Evolutionary conservation across 768 basidiomycete genomes (phyloP).

Genomic region (Lentinula sp.): DNA sequence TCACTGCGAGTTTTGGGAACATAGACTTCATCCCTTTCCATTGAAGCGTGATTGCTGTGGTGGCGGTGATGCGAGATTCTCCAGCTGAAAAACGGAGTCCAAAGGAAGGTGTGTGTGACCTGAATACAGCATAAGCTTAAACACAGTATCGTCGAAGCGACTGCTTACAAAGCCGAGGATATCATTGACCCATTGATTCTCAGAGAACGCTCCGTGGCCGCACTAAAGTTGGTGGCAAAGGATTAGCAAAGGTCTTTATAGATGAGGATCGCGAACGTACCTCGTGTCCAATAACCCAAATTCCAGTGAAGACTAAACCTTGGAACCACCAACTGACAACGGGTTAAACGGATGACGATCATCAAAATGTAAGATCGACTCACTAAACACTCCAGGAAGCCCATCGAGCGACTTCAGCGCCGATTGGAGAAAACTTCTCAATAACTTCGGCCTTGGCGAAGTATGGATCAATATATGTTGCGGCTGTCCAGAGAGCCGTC

Average conservation of each 20-base stretch:
- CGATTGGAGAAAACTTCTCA: constrained; percentile 23
- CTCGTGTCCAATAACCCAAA: constrained; percentile 59
- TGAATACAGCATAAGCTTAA: constrained; percentile 3
- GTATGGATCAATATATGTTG: constrained; percentile 37
- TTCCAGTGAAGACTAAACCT: constrained; percentile 50
- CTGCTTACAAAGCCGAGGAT: constrained; percentile 41
- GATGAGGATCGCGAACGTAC: constrained; percentile 17
- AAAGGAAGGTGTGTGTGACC: constrained; percentile 14
- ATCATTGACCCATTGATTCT: constrained; percentile 41
- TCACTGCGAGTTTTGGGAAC: constrained; percentile 33
- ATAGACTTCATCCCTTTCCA: constrained; percentile 24
- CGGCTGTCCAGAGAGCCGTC: constrained; percentile 33
- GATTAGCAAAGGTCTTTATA: neutral
- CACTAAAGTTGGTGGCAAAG: constrained; percentile 28
- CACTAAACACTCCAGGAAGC: constrained; percentile 41
- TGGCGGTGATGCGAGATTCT: constrained; percentile 21
- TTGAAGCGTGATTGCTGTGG: constrained; percentile 19
- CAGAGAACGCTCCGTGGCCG: constrained; percentile 52
- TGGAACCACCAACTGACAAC: constrained; percentile 52
- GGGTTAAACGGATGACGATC: neutral
- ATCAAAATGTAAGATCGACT: constrained; percentile 12
- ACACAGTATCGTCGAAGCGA: neutral
- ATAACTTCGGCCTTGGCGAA: constrained; percentile 20
- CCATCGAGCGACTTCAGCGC: constrained; percentile 34
- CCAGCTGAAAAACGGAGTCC: constrained; percentile 19